Evolutionary conservation across 2,329 filamentous ascomycete genomes (phyloP).

Genomic region (Calonectria pteridis): DNA sequence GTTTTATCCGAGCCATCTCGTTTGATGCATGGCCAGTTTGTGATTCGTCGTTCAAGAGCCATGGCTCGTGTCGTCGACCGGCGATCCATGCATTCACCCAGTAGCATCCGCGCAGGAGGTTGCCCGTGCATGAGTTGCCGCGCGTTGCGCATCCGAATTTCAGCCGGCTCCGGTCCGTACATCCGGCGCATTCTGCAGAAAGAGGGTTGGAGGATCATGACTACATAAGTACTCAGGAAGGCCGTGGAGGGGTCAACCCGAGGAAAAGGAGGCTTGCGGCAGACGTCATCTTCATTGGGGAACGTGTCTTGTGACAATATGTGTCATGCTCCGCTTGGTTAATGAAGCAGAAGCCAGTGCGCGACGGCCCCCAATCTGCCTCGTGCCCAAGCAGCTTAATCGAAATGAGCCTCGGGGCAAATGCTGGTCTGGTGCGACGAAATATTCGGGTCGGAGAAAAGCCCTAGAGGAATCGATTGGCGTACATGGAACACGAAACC

Average conservation of each 20-base stretch:
- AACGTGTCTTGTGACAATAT: slow-evolving; percentile 8
- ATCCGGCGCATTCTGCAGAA: slow-evolving; percentile 25
- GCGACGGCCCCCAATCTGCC: background rate
- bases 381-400: slow-evolving; percentile 8
- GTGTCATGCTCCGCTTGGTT: background rate
- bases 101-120: background rate
- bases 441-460: slow-evolving; percentile 11
- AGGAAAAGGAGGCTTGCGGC: background rate
- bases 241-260: background rate
- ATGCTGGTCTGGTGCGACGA: slow-evolving; percentile 7
- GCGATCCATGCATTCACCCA: background rate
- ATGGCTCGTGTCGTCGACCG: background rate
- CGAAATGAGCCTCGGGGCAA: background rate
- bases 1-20: background rate
- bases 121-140: slow-evolving; percentile 21
- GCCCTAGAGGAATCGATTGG: slow-evolving; percentile 1
- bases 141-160: slow-evolving; percentile 36
- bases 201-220: background rate
- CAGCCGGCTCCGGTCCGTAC: slow-evolving; percentile 34
- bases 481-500: slow-evolving; percentile 14
- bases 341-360: background rate
- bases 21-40: background rate
- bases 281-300: slow-evolving; percentile 7
- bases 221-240: background rate
- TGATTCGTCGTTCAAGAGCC: background rate